Base-by-base conservation (phyloP, 2,329 filamentous ascomycete species). In the Monilinia fructigena region DNA sequence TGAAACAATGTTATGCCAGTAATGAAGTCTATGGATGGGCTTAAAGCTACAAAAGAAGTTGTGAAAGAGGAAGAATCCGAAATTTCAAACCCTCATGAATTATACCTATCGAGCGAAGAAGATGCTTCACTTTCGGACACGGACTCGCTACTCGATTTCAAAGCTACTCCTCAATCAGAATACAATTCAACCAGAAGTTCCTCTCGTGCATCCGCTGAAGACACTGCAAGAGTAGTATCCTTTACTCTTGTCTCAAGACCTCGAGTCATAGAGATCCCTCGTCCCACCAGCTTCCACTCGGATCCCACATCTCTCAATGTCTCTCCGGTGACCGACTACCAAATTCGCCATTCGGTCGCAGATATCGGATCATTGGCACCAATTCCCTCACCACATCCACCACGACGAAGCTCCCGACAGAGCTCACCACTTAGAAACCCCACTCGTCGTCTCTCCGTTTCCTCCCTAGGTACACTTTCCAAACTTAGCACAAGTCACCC, bases 61-160 rank as follows among this genome's bases (percentile, higher is more conserved):
- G 56, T 48, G 3, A 53, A 72, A 38, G 67, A 70, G 61, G 59
- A n/a, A 42, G 31, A 53, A 14, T n/a, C 42, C 20, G 60, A 70
- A 20, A 50, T 50, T 3, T 60, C 58, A 38, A 72, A 76, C 69
- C 83, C 85, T 7, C 85, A 87, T 74, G 83, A 86, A 66, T 73
- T 85, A 67, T 89, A 89, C 75, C 82, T 89, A 35, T 88, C 86
- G 2, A 88, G 85, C 0, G 86, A 89, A 70, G 86, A 89, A 74
- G 86, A 88, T 69, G 85, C 82, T 40, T 88, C 86, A 1, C 86
- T 86, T 1, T 85, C 83, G 55, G 86, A 86, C 72, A 87, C 84
- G 65, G 84, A 85, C 70, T 82, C 81, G 69, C 74, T 77, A 64
- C 77, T 78, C 70, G 81, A 85, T 69, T 82, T 80, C 59, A 73